Conservation (phyloP, 495 filamentous ascomycete species). For the Lasiosphaeria hispida region DNA sequence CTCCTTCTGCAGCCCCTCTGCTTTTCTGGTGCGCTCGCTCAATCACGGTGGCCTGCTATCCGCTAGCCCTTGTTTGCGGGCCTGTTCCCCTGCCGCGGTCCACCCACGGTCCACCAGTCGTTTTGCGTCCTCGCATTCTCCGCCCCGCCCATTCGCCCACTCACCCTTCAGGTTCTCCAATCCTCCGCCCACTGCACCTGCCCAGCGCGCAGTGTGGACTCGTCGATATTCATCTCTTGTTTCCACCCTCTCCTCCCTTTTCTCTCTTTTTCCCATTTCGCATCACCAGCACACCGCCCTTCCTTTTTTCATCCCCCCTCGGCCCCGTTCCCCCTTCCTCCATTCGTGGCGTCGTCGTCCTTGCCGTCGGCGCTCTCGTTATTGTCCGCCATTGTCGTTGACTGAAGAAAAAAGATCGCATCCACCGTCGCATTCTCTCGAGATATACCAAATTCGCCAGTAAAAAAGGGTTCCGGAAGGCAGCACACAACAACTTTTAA, state of each 20-base stretch:
- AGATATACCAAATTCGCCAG: constrained; percentile 17
- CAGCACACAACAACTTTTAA: constrained; percentile 33
- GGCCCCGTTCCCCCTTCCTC: constrained; percentile 43
- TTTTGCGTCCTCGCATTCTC: constrained; percentile 19
- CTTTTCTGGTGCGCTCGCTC: constrained; percentile 19
- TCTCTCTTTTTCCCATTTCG: constrained; percentile 35
- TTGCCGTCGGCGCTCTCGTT: constrained; percentile 27
- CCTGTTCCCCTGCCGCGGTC: constrained; percentile 27
- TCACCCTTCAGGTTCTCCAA: constrained; percentile 11
- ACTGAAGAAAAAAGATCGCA: constrained; percentile 18
- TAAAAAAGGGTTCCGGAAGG: constrained; percentile 24
- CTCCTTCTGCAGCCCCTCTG: constrained; percentile 14
- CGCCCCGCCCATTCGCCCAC: constrained; percentile 20
- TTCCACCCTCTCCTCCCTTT: constrained; percentile 33
- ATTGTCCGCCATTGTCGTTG: constrained; percentile 32
- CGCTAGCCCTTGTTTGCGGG: constrained; percentile 31
- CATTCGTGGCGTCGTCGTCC: constrained; percentile 35
- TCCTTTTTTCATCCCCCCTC: constrained; percentile 42
- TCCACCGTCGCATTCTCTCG: constrained; percentile 28
- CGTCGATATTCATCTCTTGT: constrained; percentile 33
- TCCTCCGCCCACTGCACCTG: constrained; percentile 8
- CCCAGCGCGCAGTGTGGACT: neutral
- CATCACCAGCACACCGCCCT: constrained; percentile 39
- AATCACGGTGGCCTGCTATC: constrained; percentile 35
- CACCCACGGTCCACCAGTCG: constrained; percentile 25